Base-by-base conservation (phyloP, 805 yeast species). In the Candida hispaniensis region DNA sequence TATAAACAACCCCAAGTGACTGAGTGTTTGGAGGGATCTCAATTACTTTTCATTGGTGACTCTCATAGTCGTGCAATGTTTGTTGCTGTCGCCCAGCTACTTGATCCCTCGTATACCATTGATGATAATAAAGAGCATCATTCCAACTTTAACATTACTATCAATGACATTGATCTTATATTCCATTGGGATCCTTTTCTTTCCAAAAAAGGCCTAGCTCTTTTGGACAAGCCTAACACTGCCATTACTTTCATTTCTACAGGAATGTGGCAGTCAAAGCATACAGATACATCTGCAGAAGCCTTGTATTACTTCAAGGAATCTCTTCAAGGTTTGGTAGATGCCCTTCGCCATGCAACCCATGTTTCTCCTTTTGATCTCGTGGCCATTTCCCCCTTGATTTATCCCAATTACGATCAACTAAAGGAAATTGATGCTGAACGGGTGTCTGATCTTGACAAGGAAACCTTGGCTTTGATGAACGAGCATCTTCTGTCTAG, bases 61-160 rank as follows among this genome's bases (percentile, higher is more conserved):
- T 46, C 50, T 11, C 43, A 47, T 22, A 46, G 44, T 16, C 41
- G 50, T n/a, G 43, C 44, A 25, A 16, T 43, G 13, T 46, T 45
- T 24, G 46, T 47, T 46, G 48, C 43, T 3, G 40, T 45, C 14
- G 48, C 42, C 24, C 33, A 26, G 17, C 27, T 34, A 6, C 20
- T 46, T n/a, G 47, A 46, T 30, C 49, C 47, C 10, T 24, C 40
- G 19, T 34, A 44, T 20, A 18, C 24, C 24, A 47, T 39, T 14
- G 24, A 24, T 14, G 39, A 32, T 18, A 32, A 13, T 7, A 18
- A 23, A 14, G 28, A 32, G 18, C 23, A 32, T 11, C 36, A 32
- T 23, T 13, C 21, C 7, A 18, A 32, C 17, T 18, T 32, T 4
- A 5, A 18, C 18, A 21, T 32, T 10, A 23, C 13, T 5, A 13